These are phyloP conservation scores for Daldinia caldariorum DNA, from an alignment of 495 filamentous ascomycete species.

Conservation along the genomic window DNA sequence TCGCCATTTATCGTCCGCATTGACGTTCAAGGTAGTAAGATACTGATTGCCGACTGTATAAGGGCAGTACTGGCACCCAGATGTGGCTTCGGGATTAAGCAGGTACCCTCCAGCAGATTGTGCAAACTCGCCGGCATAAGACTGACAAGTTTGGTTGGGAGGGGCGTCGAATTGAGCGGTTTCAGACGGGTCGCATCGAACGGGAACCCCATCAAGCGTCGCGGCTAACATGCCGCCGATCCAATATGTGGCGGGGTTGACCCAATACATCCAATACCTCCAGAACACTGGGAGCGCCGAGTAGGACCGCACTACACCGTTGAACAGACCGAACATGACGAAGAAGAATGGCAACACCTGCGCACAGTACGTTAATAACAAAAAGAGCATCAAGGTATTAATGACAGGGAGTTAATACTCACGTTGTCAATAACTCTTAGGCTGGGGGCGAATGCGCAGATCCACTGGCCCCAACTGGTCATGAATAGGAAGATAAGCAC, in stretches of 20 bases:
- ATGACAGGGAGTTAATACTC: slow-evolving; percentile 12
- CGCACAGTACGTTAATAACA: slow-evolving; percentile 2
- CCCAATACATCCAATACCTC: slow-evolving; percentile 82
- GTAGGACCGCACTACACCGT: slow-evolving; percentile 76
- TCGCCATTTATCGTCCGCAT: slow-evolving; percentile 47
- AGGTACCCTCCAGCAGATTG: slow-evolving; percentile 65
- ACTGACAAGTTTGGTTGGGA: slow-evolving; percentile 66
- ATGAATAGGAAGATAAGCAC: slow-evolving; percentile 85
- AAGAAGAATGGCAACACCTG: slow-evolving; percentile 78
- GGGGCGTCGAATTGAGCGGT: slow-evolving; percentile 74
- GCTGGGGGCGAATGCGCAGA: slow-evolving; percentile 79
- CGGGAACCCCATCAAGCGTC: slow-evolving; percentile 62
- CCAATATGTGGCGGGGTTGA: slow-evolving; percentile 76
- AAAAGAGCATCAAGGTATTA: background rate
- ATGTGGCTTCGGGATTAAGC: slow-evolving; percentile 63
- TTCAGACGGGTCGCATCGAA: slow-evolving; percentile 68
- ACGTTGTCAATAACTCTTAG: slow-evolving; percentile 83
- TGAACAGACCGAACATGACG: slow-evolving; percentile 78
- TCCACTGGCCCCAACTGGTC: slow-evolving; percentile 84
- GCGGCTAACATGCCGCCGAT: slow-evolving; percentile 76
- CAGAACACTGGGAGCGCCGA: slow-evolving; percentile 72
- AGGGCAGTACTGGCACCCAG: slow-evolving; percentile 78
- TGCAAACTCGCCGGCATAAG: slow-evolving; percentile 67
- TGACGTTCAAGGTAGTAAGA: slow-evolving; percentile 72
- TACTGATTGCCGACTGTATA: slow-evolving; percentile 74